Percentiles rank a stretch among this genome's conserved stretches.
These are phyloP conservation scores for Metrosideros polymorpha DNA, from an alignment of 441 rosid species.

Conservation along the genomic window DNA sequence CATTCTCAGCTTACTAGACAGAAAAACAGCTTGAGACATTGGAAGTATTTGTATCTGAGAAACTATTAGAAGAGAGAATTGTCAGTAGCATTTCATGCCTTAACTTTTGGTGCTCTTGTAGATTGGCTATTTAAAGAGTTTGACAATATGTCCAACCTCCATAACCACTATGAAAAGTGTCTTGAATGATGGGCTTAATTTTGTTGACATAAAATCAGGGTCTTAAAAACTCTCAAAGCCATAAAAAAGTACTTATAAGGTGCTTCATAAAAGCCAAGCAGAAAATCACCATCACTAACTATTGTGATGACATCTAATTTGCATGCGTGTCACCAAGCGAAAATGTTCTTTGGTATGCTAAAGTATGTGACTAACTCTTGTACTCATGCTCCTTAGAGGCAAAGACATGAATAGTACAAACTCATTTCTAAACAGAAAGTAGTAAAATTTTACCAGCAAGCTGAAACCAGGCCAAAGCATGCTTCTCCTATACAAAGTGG, in stretches of 20 bases:
- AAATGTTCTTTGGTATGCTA: background rate
- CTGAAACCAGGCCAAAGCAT: conserved; percentile 90
- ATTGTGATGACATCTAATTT: background rate
- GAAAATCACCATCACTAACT: background rate
- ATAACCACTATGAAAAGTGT: background rate
- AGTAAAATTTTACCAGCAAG: conserved; percentile 51
- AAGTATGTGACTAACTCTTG: background rate
- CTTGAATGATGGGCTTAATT: background rate
- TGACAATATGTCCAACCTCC: background rate
- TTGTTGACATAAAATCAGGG: background rate
- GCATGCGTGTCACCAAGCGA: background rate
- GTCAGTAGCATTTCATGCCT: background rate
- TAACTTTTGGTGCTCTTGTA: background rate
- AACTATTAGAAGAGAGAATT: background rate
- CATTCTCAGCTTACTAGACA: background rate
- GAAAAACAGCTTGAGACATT: background rate
- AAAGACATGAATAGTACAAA: background rate
- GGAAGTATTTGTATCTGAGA: background rate
- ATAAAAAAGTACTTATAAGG: background rate
- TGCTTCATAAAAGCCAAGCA: background rate
- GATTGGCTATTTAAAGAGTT: background rate
- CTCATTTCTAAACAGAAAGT: background rate
- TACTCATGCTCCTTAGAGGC: background rate
- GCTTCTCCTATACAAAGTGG: conserved; percentile 89
- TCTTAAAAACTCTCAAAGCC: background rate